Conservation (phyloP, 23 red algal genomes). For the Gracilariopsis chorda region DNA sequence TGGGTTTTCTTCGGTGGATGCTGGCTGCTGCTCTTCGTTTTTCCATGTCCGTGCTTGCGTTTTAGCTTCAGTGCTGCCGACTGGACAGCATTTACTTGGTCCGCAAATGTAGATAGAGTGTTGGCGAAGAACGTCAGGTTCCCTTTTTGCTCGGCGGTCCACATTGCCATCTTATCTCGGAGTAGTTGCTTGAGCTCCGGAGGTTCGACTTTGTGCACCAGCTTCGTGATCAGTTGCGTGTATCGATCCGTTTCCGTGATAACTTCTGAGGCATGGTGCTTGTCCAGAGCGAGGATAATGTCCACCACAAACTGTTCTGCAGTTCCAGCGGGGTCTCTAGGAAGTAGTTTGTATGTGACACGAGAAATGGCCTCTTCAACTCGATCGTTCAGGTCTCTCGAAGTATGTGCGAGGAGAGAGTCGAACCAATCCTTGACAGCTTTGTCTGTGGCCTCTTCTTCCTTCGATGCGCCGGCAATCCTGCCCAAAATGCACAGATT, state of each 20-base stretch:
- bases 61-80: too few species aligned
- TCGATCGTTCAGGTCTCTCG: neutral
- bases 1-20: neutral
- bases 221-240: neutral
- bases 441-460: neutral
- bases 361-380: neutral
- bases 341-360: neutral
- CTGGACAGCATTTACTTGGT: too few species aligned
- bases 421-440: conserved; percentile 16
- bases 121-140: too few species aligned
- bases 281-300: conserved; percentile 12
- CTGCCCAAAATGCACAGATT: conserved; percentile 4
- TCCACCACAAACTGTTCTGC: neutral
- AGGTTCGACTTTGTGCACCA: too few species aligned
- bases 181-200: too few species aligned
- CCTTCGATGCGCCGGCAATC: neutral
- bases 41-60: neutral
- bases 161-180: too few species aligned
- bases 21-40: neutral
- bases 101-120: too few species aligned
- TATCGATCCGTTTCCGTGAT: neutral
- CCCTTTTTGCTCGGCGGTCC: neutral
- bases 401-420: neutral
- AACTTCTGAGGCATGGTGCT: conserved; percentile 28
- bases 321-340: neutral